Conservation (phyloP, 441 rosid genomes). For the Melastoma candidum region DNA sequence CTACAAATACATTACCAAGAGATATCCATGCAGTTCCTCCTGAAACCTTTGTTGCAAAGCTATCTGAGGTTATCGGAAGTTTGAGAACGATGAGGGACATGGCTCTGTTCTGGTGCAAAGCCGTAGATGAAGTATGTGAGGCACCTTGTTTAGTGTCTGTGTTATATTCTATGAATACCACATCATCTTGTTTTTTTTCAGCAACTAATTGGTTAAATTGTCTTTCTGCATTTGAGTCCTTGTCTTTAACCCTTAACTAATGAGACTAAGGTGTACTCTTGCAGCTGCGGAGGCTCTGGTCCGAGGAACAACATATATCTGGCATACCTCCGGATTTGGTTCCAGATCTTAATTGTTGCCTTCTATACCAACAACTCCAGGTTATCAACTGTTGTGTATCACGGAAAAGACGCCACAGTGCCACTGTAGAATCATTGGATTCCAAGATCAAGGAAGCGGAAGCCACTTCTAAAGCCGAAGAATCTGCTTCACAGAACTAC, state of each 20-base stretch:
- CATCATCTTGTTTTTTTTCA: too few relatives aligned
- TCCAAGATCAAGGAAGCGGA: constrained; percentile 42
- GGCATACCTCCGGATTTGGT: constrained; percentile 60
- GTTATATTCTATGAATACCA: too few relatives aligned
- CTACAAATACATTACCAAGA: constrained; percentile 34
- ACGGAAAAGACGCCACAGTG: constrained; percentile 49
- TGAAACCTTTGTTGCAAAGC: constrained; percentile 59
- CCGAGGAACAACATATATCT: constrained; percentile 61
- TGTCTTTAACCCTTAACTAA: constrained; percentile 16
- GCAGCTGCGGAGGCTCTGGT: constrained; percentile 84
- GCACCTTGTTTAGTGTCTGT: background rate
- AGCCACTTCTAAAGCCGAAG: constrained; percentile 27
- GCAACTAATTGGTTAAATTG: too few relatives aligned
- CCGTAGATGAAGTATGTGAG: constrained; percentile 70
- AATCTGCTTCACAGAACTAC: constrained; percentile 22
- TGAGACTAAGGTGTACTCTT: constrained; percentile 15
- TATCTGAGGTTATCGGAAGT: constrained; percentile 91
- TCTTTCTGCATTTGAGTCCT: too few relatives aligned
- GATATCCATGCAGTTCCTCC: constrained; percentile 90
- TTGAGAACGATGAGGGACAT: constrained; percentile 60
- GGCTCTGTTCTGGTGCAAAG: constrained; percentile 80
- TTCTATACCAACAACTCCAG: constrained; percentile 76
- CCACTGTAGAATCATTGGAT: constrained; percentile 64
- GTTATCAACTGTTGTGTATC: constrained; percentile 89
- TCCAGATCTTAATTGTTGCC: constrained; percentile 84